These are phyloP conservation scores for Williopsis jadinii DNA, from an alignment of 1,139 yeast genomes.

Conservation along the genomic window DNA sequence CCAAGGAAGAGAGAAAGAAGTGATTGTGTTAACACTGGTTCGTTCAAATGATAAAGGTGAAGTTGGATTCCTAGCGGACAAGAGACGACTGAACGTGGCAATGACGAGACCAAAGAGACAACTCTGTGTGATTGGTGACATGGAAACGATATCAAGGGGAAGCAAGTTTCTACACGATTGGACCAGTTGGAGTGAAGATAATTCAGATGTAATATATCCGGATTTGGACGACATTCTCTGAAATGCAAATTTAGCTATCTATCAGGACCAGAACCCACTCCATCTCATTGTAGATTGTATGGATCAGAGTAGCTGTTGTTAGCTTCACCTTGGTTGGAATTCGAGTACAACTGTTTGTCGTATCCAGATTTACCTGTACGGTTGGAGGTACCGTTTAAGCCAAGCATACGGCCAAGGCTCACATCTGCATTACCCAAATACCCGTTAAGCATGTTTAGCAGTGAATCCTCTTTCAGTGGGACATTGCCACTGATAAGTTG, in stretches of 20 bases:
- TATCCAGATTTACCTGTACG: conserved; percentile 1
- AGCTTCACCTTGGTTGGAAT: conserved; percentile 9
- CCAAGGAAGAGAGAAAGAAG: conserved; percentile 89
- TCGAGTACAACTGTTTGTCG: conserved; percentile 12
- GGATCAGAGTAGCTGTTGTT: too few species aligned
- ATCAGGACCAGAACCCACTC: too few species aligned
- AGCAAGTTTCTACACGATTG: conserved; percentile 52
- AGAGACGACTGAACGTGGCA: conserved; percentile 76
- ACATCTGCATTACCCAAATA: too few species aligned
- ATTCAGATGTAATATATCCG: conserved; percentile 68
- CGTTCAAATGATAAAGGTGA: conserved; percentile 61
- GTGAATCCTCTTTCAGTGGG: too few species aligned
- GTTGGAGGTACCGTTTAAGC: too few species aligned
- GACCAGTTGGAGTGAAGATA: conserved; percentile 65
- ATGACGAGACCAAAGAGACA: conserved; percentile 88
- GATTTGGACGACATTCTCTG: conserved; percentile 29
- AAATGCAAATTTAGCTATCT: too few species aligned
- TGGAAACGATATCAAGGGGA: conserved; percentile 46
- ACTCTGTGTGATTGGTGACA: conserved; percentile 78
- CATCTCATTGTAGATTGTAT: too few species aligned
- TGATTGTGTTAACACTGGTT: conserved; percentile 73
- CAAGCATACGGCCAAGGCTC: too few species aligned
- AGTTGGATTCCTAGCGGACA: conserved; percentile 72
- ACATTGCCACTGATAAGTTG: too few species aligned
- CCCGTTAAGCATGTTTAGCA: too few species aligned